Base-by-base conservation (phyloP, 2,329 filamentous ascomycete species). In the Fonsecaea monophora region DNA sequence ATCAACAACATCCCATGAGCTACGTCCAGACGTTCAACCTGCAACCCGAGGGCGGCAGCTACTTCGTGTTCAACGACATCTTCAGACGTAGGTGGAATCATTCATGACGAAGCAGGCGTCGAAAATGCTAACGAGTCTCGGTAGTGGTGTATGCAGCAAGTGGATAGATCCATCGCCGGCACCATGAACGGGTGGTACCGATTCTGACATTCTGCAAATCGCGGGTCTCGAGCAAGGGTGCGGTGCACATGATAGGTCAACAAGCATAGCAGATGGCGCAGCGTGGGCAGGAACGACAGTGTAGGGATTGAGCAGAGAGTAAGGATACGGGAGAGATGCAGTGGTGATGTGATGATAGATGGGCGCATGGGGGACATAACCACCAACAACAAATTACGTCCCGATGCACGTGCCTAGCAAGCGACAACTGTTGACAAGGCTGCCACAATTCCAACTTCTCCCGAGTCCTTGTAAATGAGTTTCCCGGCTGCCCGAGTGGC, bases 1-100 rank as follows among this genome's bases (percentile, higher is more conserved):
- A 94, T 73, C 89, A 93, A 81, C 85, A 91, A 78, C 88, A 88
- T 75, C 92, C 92, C 53, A 95, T 97, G 90, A 93, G 87, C 86
- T 99, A 94, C 82, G 89, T 89, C 64, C 94, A 98, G 83, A 82
- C 87, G 64, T 98, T 98, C 87, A 91, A 96, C 80, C 89, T 98
- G 70, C 80, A 88, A 72, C 89, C 88, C 55, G 90, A 92, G 63
- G 80, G 80, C 34, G 90, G 88, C 74, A 88, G 85, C 81, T 97
- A 90, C 84, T 97, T 87, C 79, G 91, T 98, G 78, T 90, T 89
- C 83, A 97, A 98, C 85, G 94, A 98, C 80, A 82, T 98, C 78
- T 98, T 98, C 61, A 65, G 68, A 67, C 57, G 68, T 70, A 68
- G 40, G 68, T 63, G 45, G 10, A 63, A 8, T 38, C 50, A n/a